Evolutionary conservation across 768 basidiomycete genomes (phyloP), one percentile per base, ranked within the genome.

Genomic region (Dioszegia crocea): DNA sequence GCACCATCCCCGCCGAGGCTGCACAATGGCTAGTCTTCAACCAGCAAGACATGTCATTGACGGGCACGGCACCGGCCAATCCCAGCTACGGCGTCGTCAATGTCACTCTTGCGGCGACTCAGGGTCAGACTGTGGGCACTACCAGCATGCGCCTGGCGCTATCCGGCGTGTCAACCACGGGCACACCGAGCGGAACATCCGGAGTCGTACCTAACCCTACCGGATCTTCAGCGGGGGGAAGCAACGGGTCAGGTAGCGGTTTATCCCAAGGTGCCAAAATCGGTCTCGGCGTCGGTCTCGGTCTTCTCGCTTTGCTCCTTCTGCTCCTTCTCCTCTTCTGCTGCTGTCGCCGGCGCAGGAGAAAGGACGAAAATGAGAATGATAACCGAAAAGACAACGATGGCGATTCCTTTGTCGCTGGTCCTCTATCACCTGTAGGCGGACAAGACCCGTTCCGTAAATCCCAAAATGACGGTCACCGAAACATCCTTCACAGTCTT

Each of bases 231-330:
- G 26, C 48, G 4, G 38, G 40, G 29, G 54, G 58, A 10, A 36
- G 53, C 24, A 23, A 47, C 24, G 41, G 53, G 16, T 30, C 19
- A 16, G 21, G 38, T n/a, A 39, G 51, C 10, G 75, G 75, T 56
- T 63, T 77, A 17, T 75, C 73, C 0, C 67, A 54, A 10, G 74
- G 60, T 5, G 76, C 64, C 40, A 77, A 75, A 56, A 73, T 77
- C 43, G 76, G 70, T 21, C 57, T 77, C 29, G 76, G 72, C 11
- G 67, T 77, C 41, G 71, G 64, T 14, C 55, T 75, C 19, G 76
- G 76, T 21, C 41, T 77, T 11, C 49, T 72, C 27, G 67, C 60
- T 38, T 52, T 74, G 12, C 49, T 73, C 27, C 56, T 71, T 16
- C 41, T 70, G 23, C 53, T 69, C 24, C 61, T 75, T 26, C 59